Base-by-base conservation (phyloP, 345 rosid genomes). In the Trapa incisa region DNA sequence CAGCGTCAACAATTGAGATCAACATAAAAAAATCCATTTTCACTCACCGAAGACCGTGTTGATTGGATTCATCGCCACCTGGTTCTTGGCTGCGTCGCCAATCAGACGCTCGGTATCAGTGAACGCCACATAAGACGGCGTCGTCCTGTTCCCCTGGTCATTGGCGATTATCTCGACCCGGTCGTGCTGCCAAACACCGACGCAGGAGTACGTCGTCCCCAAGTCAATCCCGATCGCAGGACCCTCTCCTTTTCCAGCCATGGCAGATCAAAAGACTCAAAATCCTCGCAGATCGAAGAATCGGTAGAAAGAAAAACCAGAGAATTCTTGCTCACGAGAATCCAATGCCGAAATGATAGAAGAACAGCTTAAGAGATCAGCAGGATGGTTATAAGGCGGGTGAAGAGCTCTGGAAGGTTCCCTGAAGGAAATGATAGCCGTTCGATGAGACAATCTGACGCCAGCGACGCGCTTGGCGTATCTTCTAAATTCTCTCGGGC, bases 71-170 rank as follows among this genome's bases (percentile, higher is more conserved):
- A 75, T 75, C 64, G 75, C 78, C 41, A 75, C 78, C 72, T 75
- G 78, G 33, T 75, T 75, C 75, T 75, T 75, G 29, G 77, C 77
- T 1, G 77, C 77, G 35, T 71, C 78, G 1, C 78, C 78, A 42
- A 75, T 75, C 69, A 75, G 37, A 43, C 78, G 70, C 74, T 75
- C 77, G 3, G 75, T 64, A 15, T 75, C 75, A 6, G 75, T 67
- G 65, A 74, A 74, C 3, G 76, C 76, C 41, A 73, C 76, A 50
- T 73, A 73, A 0, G 76, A 73, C 43, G 76, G 76, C 52, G 74
- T 70, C 65, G 73, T 70, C 36, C 73, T 66, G 70, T 70, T 67
- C 3, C 74, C 77, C 64, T 70, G 76, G 53, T 73, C 76, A 57
- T 73, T 73, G 36, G 76, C 76, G 45, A 73, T 73, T 57, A 73